These are phyloP conservation scores for Vanderwaltozyma polyspora DNA, from an alignment of 805 yeast species.

Conservation along the genomic window DNA sequence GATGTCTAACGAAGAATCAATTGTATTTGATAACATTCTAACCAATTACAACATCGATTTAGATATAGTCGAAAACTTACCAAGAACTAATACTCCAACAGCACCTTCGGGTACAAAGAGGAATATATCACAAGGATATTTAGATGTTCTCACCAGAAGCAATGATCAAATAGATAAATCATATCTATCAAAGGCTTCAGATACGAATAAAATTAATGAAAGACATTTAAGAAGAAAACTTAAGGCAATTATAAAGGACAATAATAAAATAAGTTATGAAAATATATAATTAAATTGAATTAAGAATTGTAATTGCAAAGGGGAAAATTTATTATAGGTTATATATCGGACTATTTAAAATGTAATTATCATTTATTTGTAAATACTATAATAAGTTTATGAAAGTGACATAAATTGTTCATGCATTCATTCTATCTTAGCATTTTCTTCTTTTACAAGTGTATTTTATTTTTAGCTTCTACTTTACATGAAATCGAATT, in stretches of 20 bases:
- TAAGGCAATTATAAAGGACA: slow-evolving; percentile 15
- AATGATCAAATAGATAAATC: not conserved
- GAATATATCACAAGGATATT: slow-evolving; percentile 14
- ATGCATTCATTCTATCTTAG: too few relatives aligned
- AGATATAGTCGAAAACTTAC: too few relatives aligned
- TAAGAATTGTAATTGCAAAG: not conserved
- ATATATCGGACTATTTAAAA: too few relatives aligned
- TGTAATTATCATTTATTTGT: too few relatives aligned
- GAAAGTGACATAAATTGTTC: too few relatives aligned
- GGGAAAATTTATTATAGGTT: too few relatives aligned
- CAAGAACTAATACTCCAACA: not conserved
- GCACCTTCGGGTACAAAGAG: slow-evolving; percentile 3
- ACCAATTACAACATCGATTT: slow-evolving; percentile 2
- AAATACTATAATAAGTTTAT: too few relatives aligned
- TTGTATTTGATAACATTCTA: slow-evolving; percentile 1
- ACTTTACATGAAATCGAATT: too few relatives aligned
- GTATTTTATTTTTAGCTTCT: too few relatives aligned
- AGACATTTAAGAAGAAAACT: slow-evolving; percentile 11
- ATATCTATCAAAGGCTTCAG: slow-evolving; percentile 3
- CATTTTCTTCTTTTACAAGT: too few relatives aligned
- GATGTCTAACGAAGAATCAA: slow-evolving; percentile 8
- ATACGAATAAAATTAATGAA: slow-evolving; percentile 3
- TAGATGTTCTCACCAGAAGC: slow-evolving; percentile 8
- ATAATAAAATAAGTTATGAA: slow-evolving; percentile 20
- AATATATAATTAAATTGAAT: slow-evolving; percentile 5